Evolutionary conservation across 2,329 filamentous ascomycete species (phyloP), one percentile per base, ranked within the genome.

Genomic region (Thyridium curvatum): DNA sequence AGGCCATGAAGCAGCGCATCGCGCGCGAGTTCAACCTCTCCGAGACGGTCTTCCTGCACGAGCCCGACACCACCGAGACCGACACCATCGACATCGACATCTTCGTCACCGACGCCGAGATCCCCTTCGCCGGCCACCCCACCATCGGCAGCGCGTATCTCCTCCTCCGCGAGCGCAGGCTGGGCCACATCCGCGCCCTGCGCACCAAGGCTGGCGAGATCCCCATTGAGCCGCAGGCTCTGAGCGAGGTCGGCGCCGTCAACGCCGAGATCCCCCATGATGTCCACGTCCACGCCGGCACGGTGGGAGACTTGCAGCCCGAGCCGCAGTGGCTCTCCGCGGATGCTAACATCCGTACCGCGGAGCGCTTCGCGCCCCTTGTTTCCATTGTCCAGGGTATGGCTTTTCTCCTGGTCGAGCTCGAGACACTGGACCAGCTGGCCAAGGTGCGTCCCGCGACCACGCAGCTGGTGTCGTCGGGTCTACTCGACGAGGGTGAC

Each of bases 371-470:
- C 10, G 66, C 71, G 8, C 70, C 73, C 12, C 52, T 77, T 14
- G 69, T 79, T 40, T 80, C 74, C 46, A 76, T 89, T 34, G 84
- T 88, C 29, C 77, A 77, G 33, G 86, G 85, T 35, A 84, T 90
- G 80, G 77, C 76, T 1, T 89, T 88, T 56, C 60, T 78, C n/a
- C 71, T 86, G 26, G 65, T 84, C 12, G 63, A 75, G 47, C 65
- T 93, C 16, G 66, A 74, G 0, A 71, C 68, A 39, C 58, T 86
- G 9, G 77, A 78, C 21, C 68, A 72, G 8, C 66, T 91, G 14
- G 68, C 61, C 5, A 49, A 58, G 12, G 62, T 68, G 3, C 47
- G 59, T 21, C 47, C 35, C 34, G 38, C 48, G 4, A 50, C 55
- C 10, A n/a, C 34, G 28, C 48, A 50, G 21, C 52, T 63, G 12